Evolutionary conservation across 148 eudicot genomes (phyloP), one percentile per base, ranked within the genome.

Genomic region (Talinum fruticosum): DNA sequence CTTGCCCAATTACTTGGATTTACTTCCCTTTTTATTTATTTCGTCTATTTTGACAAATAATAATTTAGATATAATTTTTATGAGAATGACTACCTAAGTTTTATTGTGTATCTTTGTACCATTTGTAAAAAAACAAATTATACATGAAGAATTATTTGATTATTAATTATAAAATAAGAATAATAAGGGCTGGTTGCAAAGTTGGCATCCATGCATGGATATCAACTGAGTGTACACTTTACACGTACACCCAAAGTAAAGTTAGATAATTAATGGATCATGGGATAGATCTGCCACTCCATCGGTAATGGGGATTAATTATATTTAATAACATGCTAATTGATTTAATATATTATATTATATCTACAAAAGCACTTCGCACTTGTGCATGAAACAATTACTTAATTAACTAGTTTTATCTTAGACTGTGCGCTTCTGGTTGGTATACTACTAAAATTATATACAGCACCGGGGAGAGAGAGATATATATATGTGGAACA

Each of bases 131-230:
- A n/a, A n/a, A n/a, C n/a, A n/a, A n/a, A n/a, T n/a, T n/a, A n/a
- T n/a, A n/a, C n/a, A n/a, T n/a, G n/a, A n/a, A n/a, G n/a, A n/a
- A n/a, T n/a, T n/a, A n/a, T n/a, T 37, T 47, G 15, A 8, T 47
- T 47, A 47, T 47, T 47, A 47, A 5, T 5, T 15, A 47, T 15
- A 3, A 47, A 3, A 47, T 47, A 47, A 47, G 53, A 47, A n/a
- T n/a, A 47, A 47, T 47, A 8, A 47, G 18, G 18, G 10, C 18
- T 5, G 24, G 75, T 41, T 45, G 59, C 23, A 26, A 51, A 72
- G 75, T 72, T 49, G 64, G 62, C 38, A 51, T 72, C 64, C 38
- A 51, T 72, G 75, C 37, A 72, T 71, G 57, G 35, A 44, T 71
- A 72, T 30, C 57, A 23, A 71, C 35, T 32, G 3, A n/a, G 26